Percentiles rank a stretch among this genome's conserved stretches.
Conservation (phyloP, 1,284 basidiomycete genomes). For the Boletus smithii region DNA sequence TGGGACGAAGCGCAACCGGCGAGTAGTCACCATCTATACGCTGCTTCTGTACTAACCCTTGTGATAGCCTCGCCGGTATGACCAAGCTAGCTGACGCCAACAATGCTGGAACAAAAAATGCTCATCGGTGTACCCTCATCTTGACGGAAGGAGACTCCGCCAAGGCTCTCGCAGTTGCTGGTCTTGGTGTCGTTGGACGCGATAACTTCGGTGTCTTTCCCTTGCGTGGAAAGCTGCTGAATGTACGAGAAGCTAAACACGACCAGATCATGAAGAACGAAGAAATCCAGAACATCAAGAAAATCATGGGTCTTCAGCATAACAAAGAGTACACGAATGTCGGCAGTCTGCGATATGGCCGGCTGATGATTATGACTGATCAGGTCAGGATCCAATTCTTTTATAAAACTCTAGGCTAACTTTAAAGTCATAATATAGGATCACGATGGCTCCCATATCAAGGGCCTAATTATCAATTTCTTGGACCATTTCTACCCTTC, state of each 20-base stretch:
- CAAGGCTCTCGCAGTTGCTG: constrained; percentile 94
- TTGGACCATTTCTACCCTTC: constrained; percentile 97
- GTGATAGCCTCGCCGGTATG: constrained; percentile 78
- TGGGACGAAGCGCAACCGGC: constrained; percentile 89
- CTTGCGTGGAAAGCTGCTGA: constrained; percentile 93
- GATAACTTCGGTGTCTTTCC: constrained; percentile 99
- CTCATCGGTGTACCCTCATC: constrained; percentile 88
- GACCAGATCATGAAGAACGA: constrained; percentile 98
- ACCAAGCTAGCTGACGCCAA: constrained; percentile 97
- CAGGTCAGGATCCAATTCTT: constrained; percentile 55
- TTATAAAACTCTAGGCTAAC: constrained; percentile 9
- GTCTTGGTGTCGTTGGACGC: constrained; percentile 91
- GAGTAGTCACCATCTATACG: constrained; percentile 21
- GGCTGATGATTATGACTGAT: constrained; percentile 99
- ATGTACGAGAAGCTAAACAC: constrained; percentile 95
- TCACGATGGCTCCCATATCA: constrained; percentile 99
- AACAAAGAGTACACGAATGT: constrained; percentile 82
- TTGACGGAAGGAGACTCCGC: constrained; percentile 99
- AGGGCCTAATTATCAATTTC: constrained; percentile 98
- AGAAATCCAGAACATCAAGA: constrained; percentile 97
- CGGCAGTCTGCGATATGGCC: constrained; percentile 85
- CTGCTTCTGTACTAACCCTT: constrained; percentile 4
- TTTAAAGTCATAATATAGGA: constrained; percentile 54
- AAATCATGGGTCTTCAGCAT: constrained; percentile 96
- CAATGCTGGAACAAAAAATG: constrained; percentile 88